These are phyloP conservation scores for Coemansia sp. DNA, from an alignment of 192 early-diverging fungal species.

Conservation along the genomic window DNA sequence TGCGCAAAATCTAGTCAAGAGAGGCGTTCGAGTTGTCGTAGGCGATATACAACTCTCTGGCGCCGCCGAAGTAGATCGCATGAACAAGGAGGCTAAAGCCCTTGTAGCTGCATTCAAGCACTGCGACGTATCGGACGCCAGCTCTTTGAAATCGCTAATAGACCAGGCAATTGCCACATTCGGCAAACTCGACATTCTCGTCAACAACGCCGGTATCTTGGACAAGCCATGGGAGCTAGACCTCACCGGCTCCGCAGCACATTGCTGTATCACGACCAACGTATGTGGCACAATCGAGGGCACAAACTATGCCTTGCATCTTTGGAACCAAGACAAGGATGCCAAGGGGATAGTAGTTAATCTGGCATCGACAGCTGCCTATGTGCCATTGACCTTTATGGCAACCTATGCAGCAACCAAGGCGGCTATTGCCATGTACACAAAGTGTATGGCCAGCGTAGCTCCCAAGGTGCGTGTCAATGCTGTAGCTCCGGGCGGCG, in stretches of 20 bases:
- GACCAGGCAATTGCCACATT: constrained; percentile 50
- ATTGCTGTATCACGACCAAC: constrained; percentile 66
- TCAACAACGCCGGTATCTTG: constrained; percentile 62
- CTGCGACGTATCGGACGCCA: constrained; percentile 53
- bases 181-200: constrained; percentile 56
- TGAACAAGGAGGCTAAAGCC: constrained; percentile 26
- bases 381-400: constrained; percentile 45
- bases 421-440: constrained; percentile 63
- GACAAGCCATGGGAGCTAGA: constrained; percentile 35
- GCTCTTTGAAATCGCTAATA: constrained; percentile 32
- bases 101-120: constrained; percentile 47
- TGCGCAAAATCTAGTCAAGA: constrained; percentile 51
- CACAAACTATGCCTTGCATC: constrained; percentile 63
- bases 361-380: constrained; percentile 64
- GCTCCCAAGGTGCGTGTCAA: constrained; percentile 61
- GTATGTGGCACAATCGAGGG: constrained; percentile 64
- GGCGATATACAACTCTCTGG: constrained; percentile 49
- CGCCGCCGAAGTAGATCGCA: constrained; percentile 17
- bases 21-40: constrained; percentile 60
- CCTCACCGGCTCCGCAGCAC: constrained; percentile 51
- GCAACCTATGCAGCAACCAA: constrained; percentile 74
- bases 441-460: constrained; percentile 43
- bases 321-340: constrained; percentile 42
- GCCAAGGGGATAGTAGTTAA: constrained; percentile 65
- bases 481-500: constrained; percentile 56